Conservation (phyloP, 495 filamentous ascomycete species). For the Astrothelium subdiscretum region DNA sequence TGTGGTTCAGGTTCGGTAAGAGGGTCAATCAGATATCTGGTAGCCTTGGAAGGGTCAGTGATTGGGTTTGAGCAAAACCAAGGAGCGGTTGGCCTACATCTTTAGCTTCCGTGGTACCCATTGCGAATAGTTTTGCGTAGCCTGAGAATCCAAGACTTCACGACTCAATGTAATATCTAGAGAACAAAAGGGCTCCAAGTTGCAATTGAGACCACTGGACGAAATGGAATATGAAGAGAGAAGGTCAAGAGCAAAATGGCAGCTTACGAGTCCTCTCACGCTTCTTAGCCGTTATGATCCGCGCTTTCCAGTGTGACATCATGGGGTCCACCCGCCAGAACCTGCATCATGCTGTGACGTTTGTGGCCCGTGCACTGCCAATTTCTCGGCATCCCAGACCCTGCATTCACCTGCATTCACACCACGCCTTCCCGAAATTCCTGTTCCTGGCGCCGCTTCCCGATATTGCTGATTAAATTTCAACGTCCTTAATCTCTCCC, state of each 20-base stretch:
- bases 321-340: not conserved
- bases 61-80: not conserved
- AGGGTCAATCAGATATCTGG: slow-evolving; percentile 47
- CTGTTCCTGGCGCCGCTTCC: slow-evolving; percentile 1
- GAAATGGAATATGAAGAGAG: not conserved
- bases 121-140: slow-evolving; percentile 5
- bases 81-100: not conserved
- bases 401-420: too few species aligned
- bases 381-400: not conserved
- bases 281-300: not conserved
- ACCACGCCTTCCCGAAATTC: not conserved
- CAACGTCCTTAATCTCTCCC: not conserved
- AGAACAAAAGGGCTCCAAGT: too few species aligned
- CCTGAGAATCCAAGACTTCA: not conserved
- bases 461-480: too few species aligned
- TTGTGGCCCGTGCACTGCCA: not conserved
- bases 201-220: too few species aligned
- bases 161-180: not conserved
- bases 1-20: slow-evolving; percentile 42
- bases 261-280: not conserved
- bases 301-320: not conserved
- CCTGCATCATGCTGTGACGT: not conserved
- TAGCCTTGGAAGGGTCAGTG: slow-evolving; percentile 30
- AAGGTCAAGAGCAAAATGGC: not conserved
- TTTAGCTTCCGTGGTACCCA: slow-evolving; percentile 29